Evolutionary conservation across 352 stramenopile species (phyloP).

Genomic region (Blastocystis sp.): DNA sequence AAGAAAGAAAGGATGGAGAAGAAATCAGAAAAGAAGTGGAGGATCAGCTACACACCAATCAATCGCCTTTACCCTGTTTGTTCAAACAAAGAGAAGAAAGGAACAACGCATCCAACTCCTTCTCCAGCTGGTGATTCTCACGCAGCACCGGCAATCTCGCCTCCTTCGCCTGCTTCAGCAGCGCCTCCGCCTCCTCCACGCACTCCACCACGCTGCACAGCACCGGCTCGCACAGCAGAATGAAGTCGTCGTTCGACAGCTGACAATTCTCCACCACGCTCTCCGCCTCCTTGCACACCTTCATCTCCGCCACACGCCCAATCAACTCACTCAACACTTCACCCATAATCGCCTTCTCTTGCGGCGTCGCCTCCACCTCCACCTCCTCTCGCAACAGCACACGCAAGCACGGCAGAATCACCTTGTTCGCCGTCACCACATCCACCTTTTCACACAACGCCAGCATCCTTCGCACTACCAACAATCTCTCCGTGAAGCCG

Average conservation of each 20-base stretch:
- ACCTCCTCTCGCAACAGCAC: neutral
- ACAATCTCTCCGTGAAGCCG: neutral
- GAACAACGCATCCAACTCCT: neutral
- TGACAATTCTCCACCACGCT: conserved; percentile 3
- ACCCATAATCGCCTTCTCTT: neutral
- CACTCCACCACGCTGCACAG: neutral
- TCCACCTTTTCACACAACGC: neutral
- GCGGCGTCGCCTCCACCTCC: neutral
- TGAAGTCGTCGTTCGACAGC: conserved; percentile 56
- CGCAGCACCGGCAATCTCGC: neutral
- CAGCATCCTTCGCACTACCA: neutral
- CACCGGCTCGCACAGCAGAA: conserved; percentile 31
- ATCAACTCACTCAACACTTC: neutral
- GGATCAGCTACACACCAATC: neutral
- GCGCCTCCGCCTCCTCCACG: neutral
- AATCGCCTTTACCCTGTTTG: neutral
- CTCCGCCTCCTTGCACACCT: neutral
- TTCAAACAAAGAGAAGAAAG: neutral
- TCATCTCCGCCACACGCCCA: neutral
- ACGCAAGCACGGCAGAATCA: neutral
- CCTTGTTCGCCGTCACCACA: neutral
- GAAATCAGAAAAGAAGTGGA: neutral
- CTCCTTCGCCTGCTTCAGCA: neutral
- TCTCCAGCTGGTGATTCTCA: neutral
- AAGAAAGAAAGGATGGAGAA: neutral